Evolutionary conservation across 2,329 filamentous ascomycete species (phyloP).

Genomic region (Trichoderma sp.): DNA sequence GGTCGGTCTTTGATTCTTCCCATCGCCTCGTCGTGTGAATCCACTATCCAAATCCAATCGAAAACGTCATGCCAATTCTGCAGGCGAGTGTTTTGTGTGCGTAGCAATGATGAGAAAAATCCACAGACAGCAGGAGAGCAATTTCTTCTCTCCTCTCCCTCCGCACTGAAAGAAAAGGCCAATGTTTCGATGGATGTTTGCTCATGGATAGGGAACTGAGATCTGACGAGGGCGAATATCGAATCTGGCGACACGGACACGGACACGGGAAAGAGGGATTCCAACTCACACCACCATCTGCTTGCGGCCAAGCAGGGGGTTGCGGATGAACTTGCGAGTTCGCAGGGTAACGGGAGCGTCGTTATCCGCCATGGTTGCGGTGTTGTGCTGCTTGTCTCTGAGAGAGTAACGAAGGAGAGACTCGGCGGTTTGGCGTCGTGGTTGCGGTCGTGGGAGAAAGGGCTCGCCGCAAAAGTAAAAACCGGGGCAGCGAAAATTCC

Average conservation of each 20-base stretch:
- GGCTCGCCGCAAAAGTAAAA: slow-evolving; percentile 31
- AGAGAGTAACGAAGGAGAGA: slow-evolving; percentile 34
- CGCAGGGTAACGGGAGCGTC: slow-evolving; percentile 78
- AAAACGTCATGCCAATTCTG: slow-evolving; percentile 3
- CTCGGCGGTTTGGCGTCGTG: slow-evolving; percentile 30
- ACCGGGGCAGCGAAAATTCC: slow-evolving; percentile 37
- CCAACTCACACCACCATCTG: slow-evolving; percentile 98
- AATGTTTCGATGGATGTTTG: background rate
- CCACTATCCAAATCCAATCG: slow-evolving; percentile 1
- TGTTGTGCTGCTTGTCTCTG: slow-evolving; percentile 36
- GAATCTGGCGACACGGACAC: slow-evolving; percentile 7
- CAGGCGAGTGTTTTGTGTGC: background rate
- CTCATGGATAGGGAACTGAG: background rate
- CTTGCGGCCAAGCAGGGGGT: slow-evolving; percentile 97
- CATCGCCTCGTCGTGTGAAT: background rate
- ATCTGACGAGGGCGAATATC: background rate
- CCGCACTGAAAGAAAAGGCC: background rate
- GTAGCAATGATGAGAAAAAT: background rate
- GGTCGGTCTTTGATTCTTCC: background rate
- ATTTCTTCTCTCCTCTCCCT: background rate
- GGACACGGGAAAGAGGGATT: background rate
- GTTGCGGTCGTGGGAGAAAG: slow-evolving; percentile 31
- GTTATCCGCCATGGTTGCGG: slow-evolving; percentile 82
- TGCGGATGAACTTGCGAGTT: slow-evolving; percentile 99
- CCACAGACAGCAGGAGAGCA: background rate